These are phyloP conservation scores for Cutaneotrichosporon mucoides DNA, from an alignment of 1,284 basidiomycete species.

Conservation along the genomic window DNA sequence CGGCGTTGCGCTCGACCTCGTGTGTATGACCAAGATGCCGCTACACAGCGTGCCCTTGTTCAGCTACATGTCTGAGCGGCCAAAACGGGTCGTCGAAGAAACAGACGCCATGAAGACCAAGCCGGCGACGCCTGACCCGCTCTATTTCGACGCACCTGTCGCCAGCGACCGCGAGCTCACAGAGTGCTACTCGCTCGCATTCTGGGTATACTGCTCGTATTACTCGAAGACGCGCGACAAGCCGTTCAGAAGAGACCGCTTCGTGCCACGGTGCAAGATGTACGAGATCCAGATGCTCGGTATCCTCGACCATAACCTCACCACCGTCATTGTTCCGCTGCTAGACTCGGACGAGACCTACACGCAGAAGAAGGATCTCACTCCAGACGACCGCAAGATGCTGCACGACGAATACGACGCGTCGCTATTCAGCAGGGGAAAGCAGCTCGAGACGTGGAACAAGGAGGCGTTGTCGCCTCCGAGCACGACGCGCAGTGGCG, in stretches of 20 bases:
- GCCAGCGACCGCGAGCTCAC: slow-evolving; percentile 37
- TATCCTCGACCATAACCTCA: slow-evolving; percentile 79
- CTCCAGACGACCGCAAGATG: slow-evolving; percentile 27
- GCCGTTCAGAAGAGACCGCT: slow-evolving; percentile 82
- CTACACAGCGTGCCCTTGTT: slow-evolving; percentile 88
- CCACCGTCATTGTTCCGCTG: slow-evolving; percentile 76
- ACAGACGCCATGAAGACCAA: slow-evolving; percentile 7
- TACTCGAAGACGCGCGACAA: slow-evolving; percentile 50
- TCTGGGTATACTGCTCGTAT: slow-evolving; percentile 49
- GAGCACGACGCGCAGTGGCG: slow-evolving; percentile 2
- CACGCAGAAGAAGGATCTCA: slow-evolving; percentile 15
- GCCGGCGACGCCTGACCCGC: slow-evolving; percentile 59
- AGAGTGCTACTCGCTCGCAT: slow-evolving; percentile 45
- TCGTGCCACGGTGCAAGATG: slow-evolving; percentile 87
- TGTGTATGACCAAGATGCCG: slow-evolving; percentile 87
- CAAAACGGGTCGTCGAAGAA: slow-evolving; percentile 39
- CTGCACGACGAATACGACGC: slow-evolving; percentile 39
- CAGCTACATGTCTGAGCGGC: slow-evolving; percentile 54
- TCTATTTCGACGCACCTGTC: slow-evolving; percentile 66
- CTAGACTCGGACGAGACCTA: slow-evolving; percentile 50
- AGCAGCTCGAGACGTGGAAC: not conserved
- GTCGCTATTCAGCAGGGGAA: slow-evolving; percentile 25
- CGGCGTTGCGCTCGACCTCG: slow-evolving; percentile 83
- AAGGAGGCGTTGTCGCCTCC: slow-evolving; percentile 8
- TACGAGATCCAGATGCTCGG: slow-evolving; percentile 92